These are phyloP conservation scores for Gloeopeniophorella convolvens DNA, from an alignment of 768 basidiomycete species.

Conservation along the genomic window DNA sequence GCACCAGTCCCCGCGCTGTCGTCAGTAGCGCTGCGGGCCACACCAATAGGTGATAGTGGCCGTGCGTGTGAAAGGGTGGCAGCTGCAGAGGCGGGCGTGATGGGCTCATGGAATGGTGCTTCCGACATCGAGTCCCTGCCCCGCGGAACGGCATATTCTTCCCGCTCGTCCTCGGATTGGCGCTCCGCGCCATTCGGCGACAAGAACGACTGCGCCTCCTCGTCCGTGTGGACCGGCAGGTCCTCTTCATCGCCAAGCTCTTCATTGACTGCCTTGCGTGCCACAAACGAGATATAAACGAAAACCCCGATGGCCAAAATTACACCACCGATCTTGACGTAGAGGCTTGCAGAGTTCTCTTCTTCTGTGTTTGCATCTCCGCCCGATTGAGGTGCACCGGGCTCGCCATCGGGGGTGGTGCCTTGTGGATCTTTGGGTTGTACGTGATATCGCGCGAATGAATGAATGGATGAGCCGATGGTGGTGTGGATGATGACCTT, in stretches of 20 bases:
- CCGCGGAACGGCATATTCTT: conserved; percentile 9
- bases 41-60: background rate
- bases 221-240: conserved; percentile 18
- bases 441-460: conserved; percentile 64
- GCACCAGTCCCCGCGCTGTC: conserved; percentile 4
- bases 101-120: conserved; percentile 5
- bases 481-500: conserved; percentile 90
- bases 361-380: conserved; percentile 23
- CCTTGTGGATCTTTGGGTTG: conserved; percentile 9
- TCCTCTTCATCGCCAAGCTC: conserved; percentile 43
- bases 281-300: conserved; percentile 74
- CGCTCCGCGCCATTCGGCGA: conserved; percentile 11
- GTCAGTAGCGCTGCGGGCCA: conserved; percentile 8
- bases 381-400: conserved; percentile 3
- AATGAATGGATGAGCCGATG: conserved; percentile 78
- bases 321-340: conserved; percentile 67
- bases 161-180: conserved; percentile 12
- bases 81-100: conserved; percentile 13
- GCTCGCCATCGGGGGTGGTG: conserved; percentile 23
- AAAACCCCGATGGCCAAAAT: conserved; percentile 67
- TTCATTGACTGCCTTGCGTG: conserved; percentile 57
- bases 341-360: conserved; percentile 44
- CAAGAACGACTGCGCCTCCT: conserved; percentile 20
- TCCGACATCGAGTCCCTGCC: conserved; percentile 14
- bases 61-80: conserved; percentile 5